Evolutionary conservation across 2,329 filamentous ascomycete species (phyloP).

Genomic region (Colletotrichum graminicola): DNA sequence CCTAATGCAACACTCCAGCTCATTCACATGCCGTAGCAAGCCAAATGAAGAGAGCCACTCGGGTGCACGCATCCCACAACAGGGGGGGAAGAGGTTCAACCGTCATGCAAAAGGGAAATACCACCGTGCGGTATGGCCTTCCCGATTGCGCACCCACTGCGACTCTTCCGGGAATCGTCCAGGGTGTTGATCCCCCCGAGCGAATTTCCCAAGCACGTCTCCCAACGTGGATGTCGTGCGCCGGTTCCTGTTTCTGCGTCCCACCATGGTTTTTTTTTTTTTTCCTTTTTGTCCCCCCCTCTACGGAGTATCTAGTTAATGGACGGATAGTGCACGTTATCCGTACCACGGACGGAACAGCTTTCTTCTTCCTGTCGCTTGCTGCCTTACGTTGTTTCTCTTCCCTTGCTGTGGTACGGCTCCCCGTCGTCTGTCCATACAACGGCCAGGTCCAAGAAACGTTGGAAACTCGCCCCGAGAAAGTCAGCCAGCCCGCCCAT

Average conservation of each 20-base stretch:
- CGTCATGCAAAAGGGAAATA: conserved; percentile 29
- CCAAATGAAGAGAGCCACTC: conserved; percentile 23
- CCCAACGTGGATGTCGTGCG: conserved; percentile 15
- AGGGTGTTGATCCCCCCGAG: conserved; percentile 1
- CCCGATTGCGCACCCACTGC: conserved; percentile 27
- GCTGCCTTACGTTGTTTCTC: not conserved
- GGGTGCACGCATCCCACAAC: conserved; percentile 13
- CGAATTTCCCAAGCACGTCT: conserved; percentile 13
- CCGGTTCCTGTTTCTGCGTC: conserved; percentile 1
- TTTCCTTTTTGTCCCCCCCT: not conserved
- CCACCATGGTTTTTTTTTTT: not conserved
- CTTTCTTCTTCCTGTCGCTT: not conserved
- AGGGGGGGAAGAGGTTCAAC: conserved; percentile 13
- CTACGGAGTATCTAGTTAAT: not conserved
- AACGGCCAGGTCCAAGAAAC: not conserved
- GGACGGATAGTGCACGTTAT: not conserved
- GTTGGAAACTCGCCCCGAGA: not conserved
- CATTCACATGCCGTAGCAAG: not conserved
- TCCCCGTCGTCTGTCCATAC: not conserved
- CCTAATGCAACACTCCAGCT: conserved; percentile 30
- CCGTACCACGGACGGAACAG: not conserved
- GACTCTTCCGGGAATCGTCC: conserved; percentile 14
- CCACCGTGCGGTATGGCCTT: conserved; percentile 9
- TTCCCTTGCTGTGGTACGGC: not conserved
- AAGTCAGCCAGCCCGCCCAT: not conserved